Base-by-base conservation (phyloP, 768 basidiomycete genomes). In the Kwoniella bestiolae region DNA sequence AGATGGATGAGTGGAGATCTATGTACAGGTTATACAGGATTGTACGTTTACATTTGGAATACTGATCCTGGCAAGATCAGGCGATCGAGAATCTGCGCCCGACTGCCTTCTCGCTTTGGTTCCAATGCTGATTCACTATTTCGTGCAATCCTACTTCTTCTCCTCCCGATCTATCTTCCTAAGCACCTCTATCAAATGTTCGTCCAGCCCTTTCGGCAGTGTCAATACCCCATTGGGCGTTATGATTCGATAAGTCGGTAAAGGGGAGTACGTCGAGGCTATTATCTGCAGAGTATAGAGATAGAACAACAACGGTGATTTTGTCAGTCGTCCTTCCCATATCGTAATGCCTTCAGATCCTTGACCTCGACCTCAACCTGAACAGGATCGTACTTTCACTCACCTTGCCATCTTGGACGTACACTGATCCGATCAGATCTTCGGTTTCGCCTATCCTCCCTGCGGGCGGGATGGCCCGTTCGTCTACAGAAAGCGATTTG, bases 381-480 rank as follows among this genome's bases (percentile, higher is more conserved):
- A n/a, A n/a, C n/a, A n/a, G n/a, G n/a, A n/a, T n/a, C n/a, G n/a
- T n/a, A n/a, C n/a, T n/a, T n/a, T n/a, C n/a, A 55, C 76, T 38
- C 21, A 80, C 76, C 58, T 81, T 78, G 34, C 74, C 74, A 11
- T 71, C 70, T 57, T 77, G 64, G 1, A 81, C 80, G 56, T 77
- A 81, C n/a, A 81, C 74, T 14, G 68, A 69, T 5, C 72, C 78
- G 21, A 81, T 77, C n/a, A 79, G 65, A 63, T 81, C 80, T 62
- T 81, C 78, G 9, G 77, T 74, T 61, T 81, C 80, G 16, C 75
- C 76, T 49, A 81, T 81, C 34, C 80, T 63, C 12, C 78, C 78
- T 25, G 77, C 77, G 0, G 80, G 80, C 6, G 80, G 78, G 1
- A 77, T 29, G 3, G 75, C 77, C 57, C 79, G 46, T 50, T 76